phyloP scores from a whole-genome alignment of 2,329 filamentous ascomycete species.

The Colletotrichum orbiculare region DNA sequence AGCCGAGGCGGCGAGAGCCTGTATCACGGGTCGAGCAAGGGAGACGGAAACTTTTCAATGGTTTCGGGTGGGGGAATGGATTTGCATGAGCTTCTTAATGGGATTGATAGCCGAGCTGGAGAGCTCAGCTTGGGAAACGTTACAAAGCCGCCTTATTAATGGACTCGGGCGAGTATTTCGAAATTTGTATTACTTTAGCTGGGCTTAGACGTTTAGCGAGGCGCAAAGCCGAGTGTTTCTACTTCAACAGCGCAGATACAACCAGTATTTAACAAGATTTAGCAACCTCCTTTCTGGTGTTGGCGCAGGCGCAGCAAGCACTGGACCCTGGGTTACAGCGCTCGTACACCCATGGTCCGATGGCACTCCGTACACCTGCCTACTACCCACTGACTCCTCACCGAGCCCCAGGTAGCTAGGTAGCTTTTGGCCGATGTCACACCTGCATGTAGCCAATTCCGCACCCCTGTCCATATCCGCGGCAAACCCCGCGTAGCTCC shows the following conservation, averaged over 20 bases:
- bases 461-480: not conserved
- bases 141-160: conserved; percentile 61
- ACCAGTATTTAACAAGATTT: conserved; percentile 6
- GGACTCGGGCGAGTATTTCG: conserved; percentile 3
- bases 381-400: conserved; percentile 8
- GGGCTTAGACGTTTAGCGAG: conserved; percentile 35
- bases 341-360: no score
- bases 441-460: conserved; percentile 24
- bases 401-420: conserved; percentile 9
- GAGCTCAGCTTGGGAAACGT: conserved; percentile 59
- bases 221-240: conserved; percentile 30
- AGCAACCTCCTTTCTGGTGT: no score
- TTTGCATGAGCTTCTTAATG: conserved; percentile 60
- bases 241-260: conserved; percentile 16
- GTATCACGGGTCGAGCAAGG: conserved; percentile 29
- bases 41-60: conserved; percentile 46
- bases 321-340: no score
- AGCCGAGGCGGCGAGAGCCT: conserved; percentile 56
- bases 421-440: conserved; percentile 17
- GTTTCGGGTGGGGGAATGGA: conserved; percentile 54
- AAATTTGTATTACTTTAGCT: conserved; percentile 32
- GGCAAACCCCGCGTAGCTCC: conserved; percentile 19
- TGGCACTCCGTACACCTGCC: no score
- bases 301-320: no score
- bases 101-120: conserved; percentile 60